These are phyloP conservation scores for Diaporthe australafricana DNA, from an alignment of 2,329 filamentous ascomycete genomes.

Conservation along the genomic window DNA sequence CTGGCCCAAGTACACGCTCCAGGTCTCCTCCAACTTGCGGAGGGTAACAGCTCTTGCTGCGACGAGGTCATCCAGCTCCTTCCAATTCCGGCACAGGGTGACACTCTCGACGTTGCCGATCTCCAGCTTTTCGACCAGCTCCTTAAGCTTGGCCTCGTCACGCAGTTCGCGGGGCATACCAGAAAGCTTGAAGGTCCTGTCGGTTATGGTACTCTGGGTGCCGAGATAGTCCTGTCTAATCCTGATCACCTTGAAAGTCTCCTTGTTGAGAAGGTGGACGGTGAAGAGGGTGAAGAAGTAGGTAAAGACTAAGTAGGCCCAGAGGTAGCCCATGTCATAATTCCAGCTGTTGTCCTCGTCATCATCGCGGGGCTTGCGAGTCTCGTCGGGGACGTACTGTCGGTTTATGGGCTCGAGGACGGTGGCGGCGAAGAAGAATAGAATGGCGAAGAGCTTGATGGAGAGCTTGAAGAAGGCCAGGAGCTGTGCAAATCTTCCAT, in stretches of 20 bases:
- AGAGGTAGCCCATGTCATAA: conserved; percentile 71
- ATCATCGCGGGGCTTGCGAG: conserved; percentile 25
- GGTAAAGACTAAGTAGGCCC: conserved; percentile 94
- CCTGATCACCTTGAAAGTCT: conserved; percentile 87
- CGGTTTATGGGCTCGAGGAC: conserved; percentile 90
- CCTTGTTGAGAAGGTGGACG: conserved; percentile 83
- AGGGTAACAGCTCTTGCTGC: conserved; percentile 73
- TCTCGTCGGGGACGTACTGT: conserved; percentile 60
- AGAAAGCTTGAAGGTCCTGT: conserved; percentile 91
- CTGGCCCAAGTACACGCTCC: conserved; percentile 80
- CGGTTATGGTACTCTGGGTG: conserved; percentile 93
- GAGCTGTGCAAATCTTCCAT: conserved; percentile 64
- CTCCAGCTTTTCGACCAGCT: conserved; percentile 86
- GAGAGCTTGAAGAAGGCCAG: conserved; percentile 97
- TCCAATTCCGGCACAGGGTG: conserved; percentile 89
- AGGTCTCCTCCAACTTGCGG: conserved; percentile 82
- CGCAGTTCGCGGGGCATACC: conserved; percentile 85
- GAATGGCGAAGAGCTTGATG: conserved; percentile 81
- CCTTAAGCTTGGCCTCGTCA: conserved; percentile 84
- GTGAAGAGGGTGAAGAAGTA: conserved; percentile 90
- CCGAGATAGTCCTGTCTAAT: conserved; percentile 92
- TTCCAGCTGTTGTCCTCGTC: conserved; percentile 43
- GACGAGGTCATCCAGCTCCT: conserved; percentile 80
- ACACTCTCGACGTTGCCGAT: conserved; percentile 93
- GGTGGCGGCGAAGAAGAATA: conserved; percentile 83